Evolutionary conservation across 1,139 yeast genomes (phyloP).

Genomic region (Candida pseudoviswanathii): DNA sequence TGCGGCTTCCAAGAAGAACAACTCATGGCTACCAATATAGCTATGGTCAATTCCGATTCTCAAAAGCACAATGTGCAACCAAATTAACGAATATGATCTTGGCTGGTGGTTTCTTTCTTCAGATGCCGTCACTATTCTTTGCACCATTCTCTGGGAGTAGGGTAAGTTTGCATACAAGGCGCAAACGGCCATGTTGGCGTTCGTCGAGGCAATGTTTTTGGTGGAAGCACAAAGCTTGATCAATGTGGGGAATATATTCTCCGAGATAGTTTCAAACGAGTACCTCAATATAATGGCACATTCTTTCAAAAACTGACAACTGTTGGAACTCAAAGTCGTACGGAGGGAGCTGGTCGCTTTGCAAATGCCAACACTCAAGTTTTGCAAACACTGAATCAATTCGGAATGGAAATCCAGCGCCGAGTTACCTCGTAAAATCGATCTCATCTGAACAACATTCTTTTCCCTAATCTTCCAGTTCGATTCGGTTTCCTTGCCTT

Average conservation of each 20-base stretch:
- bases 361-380: constrained; percentile 59
- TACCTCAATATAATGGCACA: constrained; percentile 51
- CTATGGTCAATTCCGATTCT: constrained; percentile 30
- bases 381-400: constrained; percentile 44
- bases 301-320: constrained; percentile 82
- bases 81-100: constrained; percentile 65
- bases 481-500: constrained; percentile 83
- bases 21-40: constrained; percentile 40
- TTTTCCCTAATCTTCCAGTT: constrained; percentile 84
- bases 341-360: constrained; percentile 76
- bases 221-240: constrained; percentile 71
- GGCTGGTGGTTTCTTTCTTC: constrained; percentile 74
- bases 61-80: constrained; percentile 67
- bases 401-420: constrained; percentile 39
- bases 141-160: constrained; percentile 54
- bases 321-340: constrained; percentile 77
- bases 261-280: constrained; percentile 63
- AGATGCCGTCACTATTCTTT: constrained; percentile 53
- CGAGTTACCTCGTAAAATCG: constrained; percentile 60
- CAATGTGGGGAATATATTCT: constrained; percentile 57
- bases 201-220: constrained; percentile 75
- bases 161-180: constrained; percentile 60
- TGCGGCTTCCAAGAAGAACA: constrained; percentile 47
- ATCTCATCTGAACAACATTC: constrained; percentile 56
- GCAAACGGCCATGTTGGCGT: constrained; percentile 70